A percentile compares a stretch with the other conserved stretches of the same genome.
These are phyloP conservation scores for Pleurotus platypus DNA, from an alignment of 768 basidiomycete species.

Conservation along the genomic window DNA sequence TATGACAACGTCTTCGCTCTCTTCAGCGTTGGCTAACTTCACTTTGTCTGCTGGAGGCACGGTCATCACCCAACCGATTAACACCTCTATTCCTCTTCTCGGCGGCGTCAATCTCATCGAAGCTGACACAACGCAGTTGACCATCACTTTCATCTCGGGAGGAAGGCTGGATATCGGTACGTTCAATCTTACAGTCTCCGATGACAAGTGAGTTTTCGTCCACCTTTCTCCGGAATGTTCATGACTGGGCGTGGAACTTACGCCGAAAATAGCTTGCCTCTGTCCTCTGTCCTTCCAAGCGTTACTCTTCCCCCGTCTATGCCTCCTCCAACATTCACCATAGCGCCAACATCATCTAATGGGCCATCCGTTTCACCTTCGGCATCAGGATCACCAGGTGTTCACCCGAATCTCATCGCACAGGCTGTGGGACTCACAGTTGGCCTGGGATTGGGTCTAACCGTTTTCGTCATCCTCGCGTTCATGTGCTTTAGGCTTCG, in stretches of 20 bases:
- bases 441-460: slow-evolving; percentile 29
- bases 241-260: too few relatives aligned
- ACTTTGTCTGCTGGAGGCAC: slow-evolving; percentile 38
- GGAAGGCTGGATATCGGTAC: slow-evolving; percentile 34
- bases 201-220: slow-evolving; percentile 27
- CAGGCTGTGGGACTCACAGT: slow-evolving; percentile 32
- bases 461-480: slow-evolving; percentile 16
- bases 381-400: not conserved
- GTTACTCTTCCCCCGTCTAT: slow-evolving; percentile 31
- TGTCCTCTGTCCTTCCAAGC: slow-evolving; percentile 31
- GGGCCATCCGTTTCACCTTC: slow-evolving; percentile 5
- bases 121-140: slow-evolving; percentile 35
- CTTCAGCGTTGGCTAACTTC: slow-evolving; percentile 52
- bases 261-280: slow-evolving; percentile 11
- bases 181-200: slow-evolving; percentile 33
- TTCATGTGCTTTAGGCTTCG: slow-evolving; percentile 23
- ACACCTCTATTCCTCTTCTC: slow-evolving; percentile 37
- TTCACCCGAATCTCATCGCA: slow-evolving; percentile 21
- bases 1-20: slow-evolving; percentile 37
- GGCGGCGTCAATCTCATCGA: slow-evolving; percentile 36
- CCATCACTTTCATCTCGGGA: slow-evolving; percentile 30
- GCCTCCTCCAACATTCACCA: slow-evolving; percentile 28
- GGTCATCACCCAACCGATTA: slow-evolving; percentile 29
- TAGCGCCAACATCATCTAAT: slow-evolving; percentile 12
- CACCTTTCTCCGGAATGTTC: too few relatives aligned